Evolutionary conservation across 805 yeast species (phyloP), one percentile per base, ranked within the genome.

Genomic region (Candida coleopterorum): DNA sequence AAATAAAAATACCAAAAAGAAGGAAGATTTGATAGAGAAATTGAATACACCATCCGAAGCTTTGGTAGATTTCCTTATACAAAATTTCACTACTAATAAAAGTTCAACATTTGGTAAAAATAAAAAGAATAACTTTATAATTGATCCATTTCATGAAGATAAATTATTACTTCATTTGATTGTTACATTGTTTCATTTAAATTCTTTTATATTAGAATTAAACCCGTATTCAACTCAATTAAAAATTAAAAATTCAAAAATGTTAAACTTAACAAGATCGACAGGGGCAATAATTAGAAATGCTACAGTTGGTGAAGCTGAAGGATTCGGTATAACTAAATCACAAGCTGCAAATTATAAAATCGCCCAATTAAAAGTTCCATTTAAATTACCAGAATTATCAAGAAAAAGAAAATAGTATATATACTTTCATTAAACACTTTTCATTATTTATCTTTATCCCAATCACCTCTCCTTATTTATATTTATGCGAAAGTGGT

Each of bases 111-210:
- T 77, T 44, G 94, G 93, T 40, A 79, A 76, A 57, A 87, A 81
- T 39, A 79, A 76, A 57, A 87, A 81, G 44, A 75, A 81, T 48
- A 72, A 81, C n/a, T 90, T 75, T 56, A 68, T 75, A 43, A 75
- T 93, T 42, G 97, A 93, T 53, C 96, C 97, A 27, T 81, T 77
- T 49, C 76, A 78, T 53, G 96, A 87, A 58, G 96, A 87, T 62
- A 87, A 83, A 61, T 68, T 93, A 33, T 66, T 93, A 46, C 84
- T 96, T 60, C 82, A 77, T 60, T 67, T 88, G 32, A 64, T 93
- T 42, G 84, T 82, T 5, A 61, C 83, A 27, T 70, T 84, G 26
- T 64, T 93, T 53, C 90, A 82, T 56, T 69, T 89, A 38, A 86
- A 86, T 56, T 79, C 75, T 42, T 90, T 77, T 62, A 66, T 74